Evolutionary conservation across 2,329 filamentous ascomycete genomes (phyloP).

Genomic region (Paecilomyces dactylethromorphus): DNA sequence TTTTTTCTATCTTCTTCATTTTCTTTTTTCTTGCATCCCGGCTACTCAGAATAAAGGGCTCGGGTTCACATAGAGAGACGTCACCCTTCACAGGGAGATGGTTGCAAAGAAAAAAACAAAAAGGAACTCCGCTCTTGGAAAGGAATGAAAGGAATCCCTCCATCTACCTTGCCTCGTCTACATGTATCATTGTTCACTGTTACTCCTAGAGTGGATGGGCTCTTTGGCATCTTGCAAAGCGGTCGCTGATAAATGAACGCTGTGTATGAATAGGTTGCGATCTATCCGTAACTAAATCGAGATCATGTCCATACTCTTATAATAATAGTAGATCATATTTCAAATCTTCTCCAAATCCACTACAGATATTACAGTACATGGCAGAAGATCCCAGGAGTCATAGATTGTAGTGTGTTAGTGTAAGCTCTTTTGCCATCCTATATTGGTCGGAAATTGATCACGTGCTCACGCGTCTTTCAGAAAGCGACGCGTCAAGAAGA

Average conservation of each 20-base stretch:
- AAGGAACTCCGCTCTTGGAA: conserved; percentile 1
- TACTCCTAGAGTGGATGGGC: not conserved
- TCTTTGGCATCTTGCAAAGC: not conserved
- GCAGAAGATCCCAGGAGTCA: too few relatives aligned
- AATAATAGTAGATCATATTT: too few relatives aligned
- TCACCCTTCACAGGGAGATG: not conserved
- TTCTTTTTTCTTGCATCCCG: not conserved
- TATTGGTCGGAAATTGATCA: too few relatives aligned
- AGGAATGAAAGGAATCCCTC: not conserved
- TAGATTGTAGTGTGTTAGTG: too few relatives aligned
- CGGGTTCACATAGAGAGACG: not conserved
- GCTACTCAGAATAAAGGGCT: not conserved
- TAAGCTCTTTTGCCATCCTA: too few relatives aligned
- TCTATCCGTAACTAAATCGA: not conserved
- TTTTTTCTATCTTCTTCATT: not conserved
- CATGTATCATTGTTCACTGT: not conserved
- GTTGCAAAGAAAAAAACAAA: not conserved
- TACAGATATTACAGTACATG: too few relatives aligned
- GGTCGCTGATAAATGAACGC: not conserved
- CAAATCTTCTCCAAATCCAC: too few relatives aligned
- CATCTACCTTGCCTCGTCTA: not conserved
- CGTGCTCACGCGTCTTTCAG: too few relatives aligned
- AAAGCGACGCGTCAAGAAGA: too few relatives aligned
- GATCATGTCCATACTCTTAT: not conserved
- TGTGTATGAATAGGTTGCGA: not conserved